phyloP scores from a whole-genome alignment of 208 protist species.

The Crithidia bombi region DNA sequence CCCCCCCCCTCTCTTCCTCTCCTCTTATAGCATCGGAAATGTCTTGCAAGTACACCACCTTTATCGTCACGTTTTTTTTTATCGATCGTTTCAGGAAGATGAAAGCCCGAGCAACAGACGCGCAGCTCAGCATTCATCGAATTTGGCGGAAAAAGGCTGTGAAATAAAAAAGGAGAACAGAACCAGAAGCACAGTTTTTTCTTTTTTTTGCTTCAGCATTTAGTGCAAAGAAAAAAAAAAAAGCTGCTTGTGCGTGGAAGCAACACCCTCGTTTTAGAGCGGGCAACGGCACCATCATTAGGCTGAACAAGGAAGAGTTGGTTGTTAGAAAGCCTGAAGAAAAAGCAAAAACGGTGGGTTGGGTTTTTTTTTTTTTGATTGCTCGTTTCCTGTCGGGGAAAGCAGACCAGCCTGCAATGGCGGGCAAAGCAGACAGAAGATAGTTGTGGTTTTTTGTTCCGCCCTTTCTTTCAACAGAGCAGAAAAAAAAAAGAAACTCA shows the following conservation, averaged over 20 bases:
- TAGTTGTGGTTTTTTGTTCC: no score
- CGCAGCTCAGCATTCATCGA: neutral
- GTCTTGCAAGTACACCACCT: no score
- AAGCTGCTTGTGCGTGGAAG: neutral
- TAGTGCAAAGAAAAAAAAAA: neutral
- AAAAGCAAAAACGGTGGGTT: neutral
- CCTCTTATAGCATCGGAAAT: no score
- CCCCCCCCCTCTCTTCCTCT: neutral
- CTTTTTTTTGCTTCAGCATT: neutral
- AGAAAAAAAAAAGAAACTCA: constrained; percentile 1
- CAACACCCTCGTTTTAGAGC: no score
- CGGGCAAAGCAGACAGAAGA: no score
- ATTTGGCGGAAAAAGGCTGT: neutral
- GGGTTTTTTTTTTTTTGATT: neutral
- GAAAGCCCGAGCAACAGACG: neutral
- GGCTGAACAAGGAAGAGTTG: constrained; percentile 3
- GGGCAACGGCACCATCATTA: no score
- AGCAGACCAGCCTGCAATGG: no score
- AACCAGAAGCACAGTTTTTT: no score
- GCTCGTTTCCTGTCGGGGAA: no score
- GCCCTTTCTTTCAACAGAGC: neutral
- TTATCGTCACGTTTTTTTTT: constrained; percentile 1
- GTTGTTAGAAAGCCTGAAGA: neutral
- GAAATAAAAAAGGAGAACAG: neutral
- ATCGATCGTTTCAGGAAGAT: neutral